Base-by-base conservation (phyloP, 2,329 filamentous ascomycete genomes). In the Paecilomyces sp. region DNA sequence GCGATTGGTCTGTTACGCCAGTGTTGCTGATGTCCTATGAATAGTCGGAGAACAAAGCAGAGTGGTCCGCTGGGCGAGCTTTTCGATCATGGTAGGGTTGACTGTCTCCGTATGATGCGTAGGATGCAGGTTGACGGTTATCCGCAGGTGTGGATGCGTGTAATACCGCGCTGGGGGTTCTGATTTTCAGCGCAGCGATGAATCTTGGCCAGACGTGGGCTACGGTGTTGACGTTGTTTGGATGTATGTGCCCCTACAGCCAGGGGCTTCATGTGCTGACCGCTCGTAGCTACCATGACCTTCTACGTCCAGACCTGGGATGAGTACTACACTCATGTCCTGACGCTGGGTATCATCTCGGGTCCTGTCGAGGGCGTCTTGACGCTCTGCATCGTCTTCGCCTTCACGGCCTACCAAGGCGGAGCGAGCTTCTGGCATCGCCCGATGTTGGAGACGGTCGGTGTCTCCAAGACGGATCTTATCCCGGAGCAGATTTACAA, bases 291-390 rank as follows among this genome's bases (percentile, higher is more conserved):
- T 6, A 85, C 93, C 61, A 81, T 95, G 68, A 97, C 94, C n/a
- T 99, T 99, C 76, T 97, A 97, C 75, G 89, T 97, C 51, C 94
- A 97, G 75, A 97, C 94, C 34, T 99, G 94, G 94, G 94, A 99
- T 71, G 94, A 97, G 75, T 99, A 97, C 78, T 93, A 97, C 78
- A 99, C 94, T 57, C 92, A 97, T 75, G 94, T 92, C 2, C 84
- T 99, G 55, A 97, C 92, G 1, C 85, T 99, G 5, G 94, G 94
- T 61, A 80, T 97, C 63, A 83, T 99, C 65, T 97, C 93, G 64
- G 94, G 94, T 0, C 94, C 94, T 3, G 94, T 99, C 41, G 94
- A 99, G 77, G 94, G 94, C 57, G 88, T 99, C 59, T 78, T 97
- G 54, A 92, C 91, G 50, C 83, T 99, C 22, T 88, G 91, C 68